phyloP scores from a whole-genome alignment of 2,329 filamentous ascomycete genomes.

The Biscogniauxia mediterranea region DNA sequence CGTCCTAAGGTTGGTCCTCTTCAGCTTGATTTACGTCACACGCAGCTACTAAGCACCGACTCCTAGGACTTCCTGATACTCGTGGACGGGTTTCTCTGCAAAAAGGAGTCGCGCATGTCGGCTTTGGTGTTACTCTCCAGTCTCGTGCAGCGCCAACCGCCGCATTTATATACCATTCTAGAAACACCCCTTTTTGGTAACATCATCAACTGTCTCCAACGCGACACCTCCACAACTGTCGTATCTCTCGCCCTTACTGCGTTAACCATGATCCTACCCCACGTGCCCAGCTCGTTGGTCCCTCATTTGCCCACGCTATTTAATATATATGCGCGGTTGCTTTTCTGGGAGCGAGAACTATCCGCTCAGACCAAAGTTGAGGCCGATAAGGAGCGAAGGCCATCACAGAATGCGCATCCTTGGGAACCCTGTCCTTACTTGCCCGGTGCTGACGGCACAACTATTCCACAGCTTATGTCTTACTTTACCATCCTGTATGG shows the following conservation, averaged over 20 bases:
- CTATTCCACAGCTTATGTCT: conserved; percentile 65
- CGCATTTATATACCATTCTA: conserved; percentile 71
- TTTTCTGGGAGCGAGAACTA: conserved; percentile 71
- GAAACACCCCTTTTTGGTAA: conserved; percentile 71
- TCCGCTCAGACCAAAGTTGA: conserved; percentile 39
- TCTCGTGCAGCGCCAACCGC: conserved; percentile 74
- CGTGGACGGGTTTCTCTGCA: conserved; percentile 64
- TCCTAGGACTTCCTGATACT: conserved; percentile 63
- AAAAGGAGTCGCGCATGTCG: conserved; percentile 61
- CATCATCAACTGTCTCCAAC: conserved; percentile 70
- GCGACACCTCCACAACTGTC: conserved; percentile 73
- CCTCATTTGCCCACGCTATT: conserved; percentile 71
- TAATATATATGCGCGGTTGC: conserved; percentile 74
- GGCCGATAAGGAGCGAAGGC: conserved; percentile 38
- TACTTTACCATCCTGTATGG: conserved; percentile 84
- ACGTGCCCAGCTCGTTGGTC: conserved; percentile 71
- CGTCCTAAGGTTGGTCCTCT: conserved; percentile 54
- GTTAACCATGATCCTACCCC: conserved; percentile 78
- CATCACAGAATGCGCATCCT: conserved; percentile 32
- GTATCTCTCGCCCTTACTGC: conserved; percentile 73
- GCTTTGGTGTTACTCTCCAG: conserved; percentile 66
- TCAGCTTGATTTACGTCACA: conserved; percentile 4
- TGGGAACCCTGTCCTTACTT: conserved; percentile 68
- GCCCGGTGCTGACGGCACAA: conserved; percentile 59
- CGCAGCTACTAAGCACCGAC: conserved; percentile 22